Evolutionary conservation across 805 yeast genomes (phyloP), one percentile per base, ranked within the genome.

Genomic region (Saccharomyces mikatae): DNA sequence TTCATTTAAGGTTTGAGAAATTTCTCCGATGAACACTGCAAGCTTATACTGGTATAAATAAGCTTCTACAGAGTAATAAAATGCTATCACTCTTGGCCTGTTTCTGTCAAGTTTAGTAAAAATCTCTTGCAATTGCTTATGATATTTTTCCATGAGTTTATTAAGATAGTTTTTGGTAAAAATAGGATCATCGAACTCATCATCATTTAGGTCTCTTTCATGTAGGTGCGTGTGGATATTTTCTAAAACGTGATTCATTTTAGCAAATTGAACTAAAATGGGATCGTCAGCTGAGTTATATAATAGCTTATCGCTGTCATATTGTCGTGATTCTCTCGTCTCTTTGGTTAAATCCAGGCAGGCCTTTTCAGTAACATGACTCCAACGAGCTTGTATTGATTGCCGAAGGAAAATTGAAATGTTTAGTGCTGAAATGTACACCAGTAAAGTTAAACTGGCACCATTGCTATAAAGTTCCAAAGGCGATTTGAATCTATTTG

Each of bases 341-440:
- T 52, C 27, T 2, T 52, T 48, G 1, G 52, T 22, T 4, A 63
- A 49, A 6, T 48, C 53, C 21, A 53, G 51, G 44, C 60, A 58
- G 4, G 69, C 66, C 11, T 57, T 47, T 32, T 62, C 65, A 2
- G 58, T 61, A 22, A 60, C 47, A 2, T 68, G 57, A 0, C 83
- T 76, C 89, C 90, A 86, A 56, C 77, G 77, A 29, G 81, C 80
- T 53, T 78, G 80, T 9, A 82, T 74, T 44, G 83, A 75, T 59
- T 94, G 77, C 56, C 91, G 74, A 55, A 87, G 71, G 55, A 86
- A 83, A 52, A 87, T 72, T 26, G 87, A 78, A 53, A 82, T 81
- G 51, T 84, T 80, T 41, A 87, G 80, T 2, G 88, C 76, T 6
- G 82, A 71, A 57, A 81, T 74, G 65, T 86, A 89, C 4, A 84